Conservation (phyloP, 2,329 filamentous ascomycete species). For the Fusarium liriodendri region DNA sequence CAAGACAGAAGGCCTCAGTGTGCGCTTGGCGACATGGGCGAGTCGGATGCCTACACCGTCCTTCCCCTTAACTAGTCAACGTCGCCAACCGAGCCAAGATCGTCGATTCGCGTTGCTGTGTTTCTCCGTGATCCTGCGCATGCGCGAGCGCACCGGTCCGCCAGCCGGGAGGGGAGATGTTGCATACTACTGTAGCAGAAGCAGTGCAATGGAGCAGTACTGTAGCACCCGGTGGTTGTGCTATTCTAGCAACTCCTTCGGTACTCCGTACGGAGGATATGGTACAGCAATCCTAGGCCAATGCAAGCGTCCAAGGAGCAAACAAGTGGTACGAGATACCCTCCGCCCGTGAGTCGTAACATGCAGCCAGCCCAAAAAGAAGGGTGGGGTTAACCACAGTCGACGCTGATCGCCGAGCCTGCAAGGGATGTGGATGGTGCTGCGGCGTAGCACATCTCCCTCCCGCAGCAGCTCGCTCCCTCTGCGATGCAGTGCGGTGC, state of each 20-base stretch:
- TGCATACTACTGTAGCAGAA: conserved; percentile 12
- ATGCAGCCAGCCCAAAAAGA: conserved; percentile 39
- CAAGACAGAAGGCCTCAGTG: conserved; percentile 22
- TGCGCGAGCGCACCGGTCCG: conserved; percentile 52
- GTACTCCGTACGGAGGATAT: conserved; percentile 4
- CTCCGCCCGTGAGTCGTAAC: conserved; percentile 30
- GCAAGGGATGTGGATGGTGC: conserved; percentile 38
- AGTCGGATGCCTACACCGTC: conserved; percentile 15
- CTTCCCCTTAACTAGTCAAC: conserved; percentile 12
- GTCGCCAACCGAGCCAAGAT: conserved; percentile 33
- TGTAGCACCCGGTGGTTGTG: conserved; percentile 11
- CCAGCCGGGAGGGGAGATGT: conserved; percentile 37
- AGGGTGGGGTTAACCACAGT: conserved; percentile 32
- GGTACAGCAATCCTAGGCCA: conserved; percentile 18
- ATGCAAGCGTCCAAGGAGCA: conserved; percentile 31
- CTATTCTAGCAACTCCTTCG: background rate
- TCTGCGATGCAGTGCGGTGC: background rate
- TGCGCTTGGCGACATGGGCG: conserved; percentile 30
- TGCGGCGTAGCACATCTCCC: conserved; percentile 5
- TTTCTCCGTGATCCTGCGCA: conserved; percentile 45
- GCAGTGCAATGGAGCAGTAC: background rate
- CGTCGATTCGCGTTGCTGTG: conserved; percentile 41
- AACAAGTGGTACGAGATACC: conserved; percentile 40
- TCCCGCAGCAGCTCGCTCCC: conserved; percentile 10
- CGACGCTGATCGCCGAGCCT: conserved; percentile 35